Conservation (phyloP, 2,329 filamentous ascomycete genomes). For the Aotearoamyces nothofagi region DNA sequence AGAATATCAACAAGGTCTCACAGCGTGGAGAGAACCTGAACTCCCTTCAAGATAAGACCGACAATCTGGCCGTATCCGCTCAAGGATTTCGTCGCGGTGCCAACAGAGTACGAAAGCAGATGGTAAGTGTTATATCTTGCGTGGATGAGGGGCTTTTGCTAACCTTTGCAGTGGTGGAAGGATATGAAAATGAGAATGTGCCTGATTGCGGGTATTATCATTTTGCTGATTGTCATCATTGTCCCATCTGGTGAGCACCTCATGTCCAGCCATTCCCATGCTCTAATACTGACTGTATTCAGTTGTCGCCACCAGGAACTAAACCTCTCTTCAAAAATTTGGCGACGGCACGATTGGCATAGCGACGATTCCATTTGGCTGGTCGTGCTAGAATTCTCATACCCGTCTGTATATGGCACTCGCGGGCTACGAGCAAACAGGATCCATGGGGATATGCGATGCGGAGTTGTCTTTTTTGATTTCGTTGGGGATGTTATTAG, state of each 20-base stretch:
- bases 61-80: conserved; percentile 84
- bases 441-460: conserved; percentile 20
- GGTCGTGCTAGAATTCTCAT: conserved; percentile 15
- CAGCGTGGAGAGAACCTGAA: conserved; percentile 85
- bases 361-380: no score
- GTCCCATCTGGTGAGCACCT: conserved; percentile 67
- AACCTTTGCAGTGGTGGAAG: conserved; percentile 19
- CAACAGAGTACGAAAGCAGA: conserved; percentile 90
- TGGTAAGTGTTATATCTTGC: no score
- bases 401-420: conserved; percentile 22
- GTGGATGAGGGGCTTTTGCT: no score
- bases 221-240: conserved; percentile 87
- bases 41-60: conserved; percentile 81
- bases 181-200: conserved; percentile 99
- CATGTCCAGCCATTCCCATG: no score
- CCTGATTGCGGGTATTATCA: conserved; percentile 77
- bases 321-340: no score
- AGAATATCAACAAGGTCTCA: conserved; percentile 95
- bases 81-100: conserved; percentile 93
- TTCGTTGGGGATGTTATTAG: conserved; percentile 15
- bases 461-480: conserved; percentile 22
- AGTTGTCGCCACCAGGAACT: conserved; percentile 29
- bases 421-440: conserved; percentile 21
- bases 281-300: not conserved
- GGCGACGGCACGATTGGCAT: no score